Evolutionary conservation across 352 stramenopile genomes (phyloP), one percentile per base, ranked within the genome.

Genomic region (Globisporangium emineosum): DNA sequence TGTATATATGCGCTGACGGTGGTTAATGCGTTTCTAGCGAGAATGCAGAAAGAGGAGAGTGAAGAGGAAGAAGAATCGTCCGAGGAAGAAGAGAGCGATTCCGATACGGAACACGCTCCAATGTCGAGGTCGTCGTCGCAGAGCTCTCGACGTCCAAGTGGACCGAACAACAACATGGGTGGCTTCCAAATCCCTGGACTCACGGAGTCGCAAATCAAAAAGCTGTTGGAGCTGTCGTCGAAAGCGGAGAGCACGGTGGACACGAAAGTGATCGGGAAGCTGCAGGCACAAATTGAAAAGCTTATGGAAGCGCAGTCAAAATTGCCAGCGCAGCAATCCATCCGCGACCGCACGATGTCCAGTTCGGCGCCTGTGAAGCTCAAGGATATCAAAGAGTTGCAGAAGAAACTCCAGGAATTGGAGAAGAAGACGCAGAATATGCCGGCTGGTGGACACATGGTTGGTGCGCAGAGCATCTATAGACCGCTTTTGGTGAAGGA

Each of bases 261-360:
- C 21, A 77, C 60, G 42, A 79, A 73, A 32, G 77, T 70, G 29
- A 74, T 93, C 53, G 81, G 88, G 32, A 71, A 81, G 60, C 65
- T 93, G 15, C 81, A 95, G 72, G 57, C 75, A 43, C 86, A 95
- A 66, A 89, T 95, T 21, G 71, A 82, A 29, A 75, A 91, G 65
- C 73, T 95, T 30, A 92, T 92, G 77, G 66, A 68, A 6, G 62
- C 70, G 35, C 67, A 76, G 15, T 29, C 70, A 71, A 71, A 42
- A 27, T 69, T 71, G 56, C 72, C 63, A 15, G 66, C 66, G 25
- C 69, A 76, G 17, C 43, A 27, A 7, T 42, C 52, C 1, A 64
- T 57, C 0, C 65, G 73, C 13, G 65, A 82, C 27, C 69, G 76
- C 65, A 72, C 68, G 2, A 54, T 62, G 2, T 85, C 79, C 0